A percentile compares a stretch with the other conserved stretches of the same genome.
Conservation (phyloP, 345 rosid genomes). For the Boechera stricta region DNA sequence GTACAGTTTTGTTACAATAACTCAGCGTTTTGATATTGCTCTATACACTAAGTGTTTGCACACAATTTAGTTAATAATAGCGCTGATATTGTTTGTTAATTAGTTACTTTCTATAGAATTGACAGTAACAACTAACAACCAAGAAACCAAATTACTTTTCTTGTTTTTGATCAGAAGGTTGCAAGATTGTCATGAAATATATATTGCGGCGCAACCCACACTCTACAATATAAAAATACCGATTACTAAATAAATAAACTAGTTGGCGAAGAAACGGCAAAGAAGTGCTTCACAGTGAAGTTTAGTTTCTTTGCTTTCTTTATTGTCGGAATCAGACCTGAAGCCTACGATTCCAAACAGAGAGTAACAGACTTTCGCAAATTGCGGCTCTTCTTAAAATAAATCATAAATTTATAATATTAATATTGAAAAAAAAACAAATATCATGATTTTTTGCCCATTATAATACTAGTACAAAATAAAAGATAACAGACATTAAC, state of each 20-base stretch:
- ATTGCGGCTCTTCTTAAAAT: slow-evolving; percentile 33
- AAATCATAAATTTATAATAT: neutral
- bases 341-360: slow-evolving; percentile 34
- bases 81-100: neutral
- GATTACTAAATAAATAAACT: neutral
- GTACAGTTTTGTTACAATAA: neutral
- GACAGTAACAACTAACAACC: neutral
- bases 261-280: slow-evolving; percentile 4
- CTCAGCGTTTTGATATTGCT: neutral
- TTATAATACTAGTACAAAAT: neutral
- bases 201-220: slow-evolving; percentile 40
- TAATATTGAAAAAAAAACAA: neutral
- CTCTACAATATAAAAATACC: slow-evolving; percentile 1
- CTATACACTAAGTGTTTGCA: neutral
- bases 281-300: slow-evolving; percentile 40
- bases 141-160: neutral
- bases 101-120: neutral
- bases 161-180: neutral
- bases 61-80: neutral
- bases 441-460: neutral
- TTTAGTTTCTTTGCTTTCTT: slow-evolving; percentile 22
- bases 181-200: slow-evolving; percentile 23
- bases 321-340: slow-evolving; percentile 42
- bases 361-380: slow-evolving; percentile 39
- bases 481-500: slow-evolving; percentile 29